Base-by-base conservation (phyloP, 306 rosid genomes). In the Senna siamea region DNA sequence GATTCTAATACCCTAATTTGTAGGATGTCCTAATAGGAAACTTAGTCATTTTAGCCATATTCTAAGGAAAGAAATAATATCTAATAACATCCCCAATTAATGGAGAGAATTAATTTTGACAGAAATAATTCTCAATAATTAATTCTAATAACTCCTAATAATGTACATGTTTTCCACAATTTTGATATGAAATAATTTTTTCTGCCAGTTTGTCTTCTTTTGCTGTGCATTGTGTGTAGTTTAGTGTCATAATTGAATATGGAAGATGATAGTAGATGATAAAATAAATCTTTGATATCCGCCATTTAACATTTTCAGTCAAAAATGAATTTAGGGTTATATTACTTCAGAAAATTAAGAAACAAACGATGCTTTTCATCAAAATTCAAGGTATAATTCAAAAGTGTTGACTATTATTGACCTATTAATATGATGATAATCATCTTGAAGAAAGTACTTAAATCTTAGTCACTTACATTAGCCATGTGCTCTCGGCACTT, bases 401-500 rank as follows among this genome's bases (percentile, higher is more conserved):
- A 22, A 18, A 37, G 66, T 34, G 30, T 26, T 1, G 30, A 26
- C 30, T 26, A 26, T 26, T 26, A 18, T 10, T 10, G 68, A 62
- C 5, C 48, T 34, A 18, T 35, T n/a, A 35, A 35, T 26, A 35
- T 30, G 53, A 53, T 35, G 66, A 64, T 37, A 63, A 23, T 38
- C 62, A 23, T 20, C 56, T 22, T 19, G 52, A 35, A 32, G 17
- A 23, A 73, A 54, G 47, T 34, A 30, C 56, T 46, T 41, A n/a
- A 68, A 54, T 30, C 30, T 57, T 65, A 65, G 74, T 50, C 51
- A 73, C 98, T 85, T 85, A 74, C 98, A 78, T 85, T 91, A 69
- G 86, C 14, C 91, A 93, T 81, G 77, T 91, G 84, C 53, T 82
- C 94, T 72, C 97, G 91, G 79, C 98, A 93, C 82, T 81, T 85